These are phyloP conservation scores for Ogataea wickerhamii DNA, from an alignment of 805 yeast genomes.

Conservation along the genomic window DNA sequence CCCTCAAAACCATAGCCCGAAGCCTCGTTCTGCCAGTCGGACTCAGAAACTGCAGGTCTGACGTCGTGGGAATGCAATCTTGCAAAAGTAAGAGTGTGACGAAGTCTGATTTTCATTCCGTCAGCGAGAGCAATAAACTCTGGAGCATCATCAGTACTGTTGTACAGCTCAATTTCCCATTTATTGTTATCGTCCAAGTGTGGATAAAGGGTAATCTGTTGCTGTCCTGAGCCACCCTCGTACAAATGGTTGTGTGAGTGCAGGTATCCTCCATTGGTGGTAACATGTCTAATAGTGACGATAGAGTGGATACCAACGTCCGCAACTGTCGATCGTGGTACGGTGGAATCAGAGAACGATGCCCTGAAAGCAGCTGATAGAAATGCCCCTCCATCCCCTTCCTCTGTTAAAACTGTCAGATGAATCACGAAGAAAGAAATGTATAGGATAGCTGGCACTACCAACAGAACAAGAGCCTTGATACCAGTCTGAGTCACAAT, in stretches of 20 bases:
- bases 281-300: conserved; percentile 63
- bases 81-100: conserved; percentile 53
- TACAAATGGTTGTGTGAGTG: conserved; percentile 75
- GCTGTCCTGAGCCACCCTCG: conserved; percentile 80
- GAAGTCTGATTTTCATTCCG: conserved; percentile 68
- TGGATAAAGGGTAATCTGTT: conserved; percentile 77
- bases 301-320: conserved; percentile 72
- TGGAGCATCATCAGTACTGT: conserved; percentile 52
- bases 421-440: conserved; percentile 59
- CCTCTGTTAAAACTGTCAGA: conserved; percentile 51
- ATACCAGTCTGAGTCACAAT: conserved; percentile 45
- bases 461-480: conserved; percentile 53
- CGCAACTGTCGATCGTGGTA: conserved; percentile 57
- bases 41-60: conserved; percentile 70
- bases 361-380: conserved; percentile 71
- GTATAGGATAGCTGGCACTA: conserved; percentile 57
- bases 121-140: conserved; percentile 60
- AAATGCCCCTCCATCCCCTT: conserved; percentile 71
- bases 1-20: conserved; percentile 75
- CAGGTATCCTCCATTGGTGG: conserved; percentile 74
- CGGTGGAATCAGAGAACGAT: conserved; percentile 52
- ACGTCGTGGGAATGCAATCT: conserved; percentile 83
- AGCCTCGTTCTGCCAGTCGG: conserved; percentile 84
- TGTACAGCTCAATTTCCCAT: conserved; percentile 68
- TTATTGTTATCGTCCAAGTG: conserved; percentile 72